Evolutionary conservation across 768 basidiomycete genomes (phyloP).

Genomic region (Tephrocybe sp.): DNA sequence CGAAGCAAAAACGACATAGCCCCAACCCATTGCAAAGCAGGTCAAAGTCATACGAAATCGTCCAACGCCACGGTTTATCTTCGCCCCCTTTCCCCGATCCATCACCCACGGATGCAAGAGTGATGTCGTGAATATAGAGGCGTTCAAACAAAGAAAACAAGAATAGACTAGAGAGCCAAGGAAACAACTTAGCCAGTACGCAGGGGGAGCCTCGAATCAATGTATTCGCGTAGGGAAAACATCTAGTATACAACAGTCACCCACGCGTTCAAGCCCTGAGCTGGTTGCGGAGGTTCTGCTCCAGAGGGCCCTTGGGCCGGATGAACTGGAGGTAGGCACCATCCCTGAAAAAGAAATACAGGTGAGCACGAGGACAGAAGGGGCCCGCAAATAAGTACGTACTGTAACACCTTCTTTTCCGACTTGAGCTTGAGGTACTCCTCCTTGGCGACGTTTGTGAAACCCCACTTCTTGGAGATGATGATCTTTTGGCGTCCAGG

Average conservation of each 20-base stretch:
- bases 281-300: constrained; percentile 83
- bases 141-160: constrained; percentile 29
- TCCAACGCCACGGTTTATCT: constrained; percentile 35
- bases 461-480: constrained; percentile 97
- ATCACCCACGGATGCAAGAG: constrained; percentile 46
- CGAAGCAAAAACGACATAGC: not conserved
- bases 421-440: constrained; percentile 89
- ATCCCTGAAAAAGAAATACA: constrained; percentile 51
- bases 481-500: constrained; percentile 98
- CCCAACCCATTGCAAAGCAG: not conserved
- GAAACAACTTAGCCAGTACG: not conserved
- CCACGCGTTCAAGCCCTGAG: constrained; percentile 58
- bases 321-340: constrained; percentile 96
- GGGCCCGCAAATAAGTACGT: constrained; percentile 31
- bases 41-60: not conserved
- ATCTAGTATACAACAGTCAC: constrained; percentile 11
- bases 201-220: not conserved
- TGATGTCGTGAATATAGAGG: constrained; percentile 79
- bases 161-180: no score
- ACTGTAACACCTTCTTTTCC: constrained; percentile 89
- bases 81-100: constrained; percentile 86
- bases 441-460: constrained; percentile 90
- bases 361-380: constrained; percentile 5
- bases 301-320: constrained; percentile 81
- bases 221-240: constrained; percentile 15